Conservation (phyloP, 305 asterid species). For the Fraxinus floribunda region DNA sequence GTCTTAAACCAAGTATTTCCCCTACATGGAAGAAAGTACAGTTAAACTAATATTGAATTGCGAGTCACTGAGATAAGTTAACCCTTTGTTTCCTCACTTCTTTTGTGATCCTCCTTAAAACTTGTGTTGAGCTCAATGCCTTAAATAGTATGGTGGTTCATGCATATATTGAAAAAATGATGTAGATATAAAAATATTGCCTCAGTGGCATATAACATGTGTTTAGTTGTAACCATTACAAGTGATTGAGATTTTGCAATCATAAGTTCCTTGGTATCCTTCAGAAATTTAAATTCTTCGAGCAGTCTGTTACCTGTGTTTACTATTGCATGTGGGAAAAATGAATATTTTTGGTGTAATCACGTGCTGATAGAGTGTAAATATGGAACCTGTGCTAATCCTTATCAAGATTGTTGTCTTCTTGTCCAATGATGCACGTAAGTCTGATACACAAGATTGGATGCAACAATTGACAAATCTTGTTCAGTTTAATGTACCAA, state of each 20-base stretch:
- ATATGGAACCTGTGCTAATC: neutral
- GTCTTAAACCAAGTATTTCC: neutral
- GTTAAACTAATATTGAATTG: neutral
- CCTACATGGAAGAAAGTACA: neutral
- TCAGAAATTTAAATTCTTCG: neutral
- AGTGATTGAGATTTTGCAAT: neutral
- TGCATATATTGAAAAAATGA: neutral
- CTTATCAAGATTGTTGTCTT: neutral
- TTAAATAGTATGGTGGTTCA: neutral
- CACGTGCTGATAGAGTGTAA: neutral
- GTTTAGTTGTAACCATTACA: neutral
- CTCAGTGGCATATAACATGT: neutral
- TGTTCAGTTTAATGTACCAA: neutral
- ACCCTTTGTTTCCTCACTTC: neutral
- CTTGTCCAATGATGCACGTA: neutral
- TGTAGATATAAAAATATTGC: neutral
- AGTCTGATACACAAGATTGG: neutral
- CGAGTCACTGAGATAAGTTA: neutral
- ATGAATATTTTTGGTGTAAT: neutral
- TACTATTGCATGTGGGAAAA: neutral
- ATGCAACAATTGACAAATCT: neutral
- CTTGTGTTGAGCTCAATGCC: neutral
- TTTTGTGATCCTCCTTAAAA: neutral
- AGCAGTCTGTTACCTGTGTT: neutral
- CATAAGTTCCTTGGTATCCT: neutral